Evolutionary conservation across 164 flowering plant species (phyloP), one percentile per base, ranked within the genome.

Genomic region (Malania oleifera): DNA sequence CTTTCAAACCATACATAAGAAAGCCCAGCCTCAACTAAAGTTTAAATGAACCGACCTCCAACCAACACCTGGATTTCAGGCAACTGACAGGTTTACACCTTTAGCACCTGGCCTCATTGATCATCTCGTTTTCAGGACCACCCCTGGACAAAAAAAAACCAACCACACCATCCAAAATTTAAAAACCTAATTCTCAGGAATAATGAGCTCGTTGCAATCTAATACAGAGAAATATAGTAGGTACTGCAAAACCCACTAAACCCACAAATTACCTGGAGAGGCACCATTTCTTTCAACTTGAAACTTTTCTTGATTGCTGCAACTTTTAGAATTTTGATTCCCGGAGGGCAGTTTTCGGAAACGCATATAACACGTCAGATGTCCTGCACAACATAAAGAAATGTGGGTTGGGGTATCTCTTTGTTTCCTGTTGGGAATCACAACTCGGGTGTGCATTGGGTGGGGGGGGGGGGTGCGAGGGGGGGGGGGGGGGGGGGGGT

Each of bases 261-360:
- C 28, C 34, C 46, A n/a, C n/a, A 8, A 27, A 64, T 15, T 69
- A 93, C 98, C 97, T 67, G 86, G 82, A 70, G 99, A 93, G 7
- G 97, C 22, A 93, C 99, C 62, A 93, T 88, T 74, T 90, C 97
- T 79, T 90, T 88, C 69, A 93, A 62, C 71, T 83, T 80, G 31
- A 8, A 93, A 90, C 71, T 93, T 93, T 35, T 90, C 95, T 68
- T 93, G 99, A 69, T n/a, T n/a, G n/a, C n/a, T 86, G 87, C 52
- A 93, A 75, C 85, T 84, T 84, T 84, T 49, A 90, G 68, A 72
- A 88, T 83, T 70, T 93, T 90, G 52, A 93, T 74, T 93, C 97
- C 10, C 99, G 90, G 17, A 90, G 86, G 25, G 97, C 97, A 43
- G 97, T 90, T 40, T 88, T 90, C 0, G 97, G 97, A 57, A 93